phyloP scores from a whole-genome alignment of 164 flowering plant species.

The Vitis rupestris region DNA sequence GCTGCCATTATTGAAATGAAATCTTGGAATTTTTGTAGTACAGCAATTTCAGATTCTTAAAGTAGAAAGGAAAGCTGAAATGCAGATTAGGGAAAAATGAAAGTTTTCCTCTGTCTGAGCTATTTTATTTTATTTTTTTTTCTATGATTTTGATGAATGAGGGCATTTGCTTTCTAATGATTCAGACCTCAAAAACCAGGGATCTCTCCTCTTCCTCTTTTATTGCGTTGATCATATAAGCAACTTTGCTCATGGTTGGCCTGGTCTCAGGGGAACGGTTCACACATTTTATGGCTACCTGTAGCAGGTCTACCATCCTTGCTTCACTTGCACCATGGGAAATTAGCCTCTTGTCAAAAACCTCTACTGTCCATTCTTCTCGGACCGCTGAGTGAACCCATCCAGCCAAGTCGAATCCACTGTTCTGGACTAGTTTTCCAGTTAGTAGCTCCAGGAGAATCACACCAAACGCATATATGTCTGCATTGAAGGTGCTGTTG shows the following conservation, averaged over 20 bases:
- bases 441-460: conserved; percentile 70
- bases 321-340: conserved; percentile 58
- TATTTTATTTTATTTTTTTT: too few relatives aligned
- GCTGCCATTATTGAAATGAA: too few relatives aligned
- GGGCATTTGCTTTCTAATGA: not conserved
- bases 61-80: too few relatives aligned
- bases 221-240: conserved; percentile 40
- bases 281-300: conserved; percentile 62
- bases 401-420: conserved; percentile 47
- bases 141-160: too few relatives aligned
- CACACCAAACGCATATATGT: conserved; percentile 51
- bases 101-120: too few relatives aligned
- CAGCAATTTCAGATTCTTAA: too few relatives aligned
- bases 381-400: conserved; percentile 65
- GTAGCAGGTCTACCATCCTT: conserved; percentile 65
- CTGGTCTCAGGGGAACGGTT: conserved; percentile 40
- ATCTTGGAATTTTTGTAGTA: too few relatives aligned
- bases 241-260: conserved; percentile 55
- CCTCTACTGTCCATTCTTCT: conserved; percentile 78
- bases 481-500: conserved; percentile 36
- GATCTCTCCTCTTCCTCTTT: conserved; percentile 71
- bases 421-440: conserved; percentile 46
- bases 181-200: conserved; percentile 6
- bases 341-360: conserved; percentile 53
- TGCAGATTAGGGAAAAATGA: too few relatives aligned